A percentile compares a stretch with the other conserved stretches of the same genome.
These are phyloP conservation scores for Hypericum perforatum DNA, from an alignment of 345 rosid genomes.

Conservation along the genomic window DNA sequence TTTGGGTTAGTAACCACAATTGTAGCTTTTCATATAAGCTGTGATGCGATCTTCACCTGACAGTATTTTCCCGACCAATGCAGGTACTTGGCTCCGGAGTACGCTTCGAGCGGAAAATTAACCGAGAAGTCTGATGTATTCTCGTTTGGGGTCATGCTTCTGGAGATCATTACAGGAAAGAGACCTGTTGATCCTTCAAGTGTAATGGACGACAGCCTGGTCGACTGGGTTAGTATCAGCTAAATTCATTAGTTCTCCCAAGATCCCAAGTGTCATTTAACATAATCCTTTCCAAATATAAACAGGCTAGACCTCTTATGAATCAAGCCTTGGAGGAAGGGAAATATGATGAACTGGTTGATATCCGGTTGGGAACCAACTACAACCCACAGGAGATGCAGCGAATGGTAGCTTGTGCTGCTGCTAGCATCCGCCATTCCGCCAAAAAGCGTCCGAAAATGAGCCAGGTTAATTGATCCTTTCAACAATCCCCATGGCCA, in stretches of 20 bases:
- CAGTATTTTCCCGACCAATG: not conserved
- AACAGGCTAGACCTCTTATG: slow-evolving; percentile 70
- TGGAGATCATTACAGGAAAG: slow-evolving; percentile 76
- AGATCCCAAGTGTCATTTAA: not conserved
- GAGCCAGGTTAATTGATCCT: slow-evolving; percentile 58
- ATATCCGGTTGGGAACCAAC: slow-evolving; percentile 48
- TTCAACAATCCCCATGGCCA: not conserved
- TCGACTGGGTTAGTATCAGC: slow-evolving; percentile 63
- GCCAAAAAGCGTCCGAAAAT: slow-evolving; percentile 67
- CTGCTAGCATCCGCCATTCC: slow-evolving; percentile 59
- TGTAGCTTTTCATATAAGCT: too few relatives aligned
- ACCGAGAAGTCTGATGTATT: slow-evolving; percentile 90
- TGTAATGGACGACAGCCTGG: slow-evolving; percentile 76
- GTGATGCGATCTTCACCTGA: not conserved
- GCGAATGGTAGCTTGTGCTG: slow-evolving; percentile 70
- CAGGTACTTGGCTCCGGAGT: slow-evolving; percentile 93
- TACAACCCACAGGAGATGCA: slow-evolving; percentile 54
- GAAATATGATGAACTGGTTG: slow-evolving; percentile 45
- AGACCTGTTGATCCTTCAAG: slow-evolving; percentile 46
- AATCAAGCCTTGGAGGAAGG: slow-evolving; percentile 39
- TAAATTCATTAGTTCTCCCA: not conserved
- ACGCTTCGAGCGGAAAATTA: slow-evolving; percentile 80
- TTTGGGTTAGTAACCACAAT: slow-evolving; percentile 53
- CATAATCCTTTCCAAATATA: slow-evolving; percentile 1
- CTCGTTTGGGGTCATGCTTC: slow-evolving; percentile 77